Evolutionary conservation across 2,329 filamentous ascomycete species (phyloP).

Genomic region (Aureobasidium leucospermi): DNA sequence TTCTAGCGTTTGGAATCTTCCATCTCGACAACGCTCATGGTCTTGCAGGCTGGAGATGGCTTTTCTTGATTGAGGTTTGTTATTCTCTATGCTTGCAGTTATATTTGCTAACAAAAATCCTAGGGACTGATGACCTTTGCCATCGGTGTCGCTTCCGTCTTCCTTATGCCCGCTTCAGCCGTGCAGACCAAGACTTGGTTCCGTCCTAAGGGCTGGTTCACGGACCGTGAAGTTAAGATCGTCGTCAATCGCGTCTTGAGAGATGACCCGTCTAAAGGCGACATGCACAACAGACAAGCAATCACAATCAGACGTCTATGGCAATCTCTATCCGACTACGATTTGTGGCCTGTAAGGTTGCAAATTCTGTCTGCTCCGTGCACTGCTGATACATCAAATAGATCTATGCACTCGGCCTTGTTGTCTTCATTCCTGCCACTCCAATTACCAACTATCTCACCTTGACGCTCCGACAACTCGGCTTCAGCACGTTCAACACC

Average conservation of each 20-base stretch:
- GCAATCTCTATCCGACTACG: slow-evolving; percentile 50
- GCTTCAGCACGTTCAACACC: slow-evolving; percentile 53
- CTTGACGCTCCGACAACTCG: slow-evolving; percentile 49
- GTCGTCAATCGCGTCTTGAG: slow-evolving; percentile 32
- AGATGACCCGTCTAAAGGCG: slow-evolving; percentile 49
- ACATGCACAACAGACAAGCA: slow-evolving; percentile 55
- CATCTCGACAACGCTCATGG: slow-evolving; percentile 21
- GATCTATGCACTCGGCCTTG: slow-evolving; percentile 46
- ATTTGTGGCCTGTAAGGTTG: slow-evolving; percentile 40
- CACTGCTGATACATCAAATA: slow-evolving; percentile 29
- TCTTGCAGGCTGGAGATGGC: slow-evolving; percentile 21
- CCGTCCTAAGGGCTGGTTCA: slow-evolving; percentile 54
- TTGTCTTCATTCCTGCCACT: slow-evolving; percentile 47
- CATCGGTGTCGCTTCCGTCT: background rate
- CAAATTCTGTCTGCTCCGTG: slow-evolving; percentile 47
- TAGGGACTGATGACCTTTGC: slow-evolving; percentile 25
- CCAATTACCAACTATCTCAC: slow-evolving; percentile 51
- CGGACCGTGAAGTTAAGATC: slow-evolving; percentile 27
- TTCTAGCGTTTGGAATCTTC: slow-evolving; percentile 24
- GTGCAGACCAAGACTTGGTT: slow-evolving; percentile 22
- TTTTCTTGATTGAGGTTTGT: slow-evolving; percentile 25
- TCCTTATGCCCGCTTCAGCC: slow-evolving; percentile 34
- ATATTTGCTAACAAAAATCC: slow-evolving; percentile 19
- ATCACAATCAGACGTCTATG: slow-evolving; percentile 45
- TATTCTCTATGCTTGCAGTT: slow-evolving; percentile 50